Percentiles rank a stretch among this genome's conserved stretches.
phyloP scores from a whole-genome alignment of 176 grass and related monocot species.

The Phyllostachys edulis region DNA sequence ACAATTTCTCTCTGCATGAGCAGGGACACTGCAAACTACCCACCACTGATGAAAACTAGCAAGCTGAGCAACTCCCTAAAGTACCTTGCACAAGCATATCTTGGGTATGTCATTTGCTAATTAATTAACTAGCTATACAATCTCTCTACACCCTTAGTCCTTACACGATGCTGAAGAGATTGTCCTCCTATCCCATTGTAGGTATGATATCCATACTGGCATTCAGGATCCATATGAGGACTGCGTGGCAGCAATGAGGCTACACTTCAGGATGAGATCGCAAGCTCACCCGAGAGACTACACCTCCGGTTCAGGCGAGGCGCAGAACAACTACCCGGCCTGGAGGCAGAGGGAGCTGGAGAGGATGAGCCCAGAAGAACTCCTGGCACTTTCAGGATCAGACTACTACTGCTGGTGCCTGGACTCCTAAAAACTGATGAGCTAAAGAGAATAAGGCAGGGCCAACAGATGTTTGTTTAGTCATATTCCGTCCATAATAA shows the following conservation, averaged over 20 bases:
- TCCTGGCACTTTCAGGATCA: conserved; percentile 71
- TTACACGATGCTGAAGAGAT: background rate
- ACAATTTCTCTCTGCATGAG: background rate
- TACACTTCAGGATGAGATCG: conserved; percentile 71
- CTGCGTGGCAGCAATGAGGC: conserved; percentile 67
- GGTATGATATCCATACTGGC: conserved; percentile 80
- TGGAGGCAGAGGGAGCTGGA: conserved; percentile 85
- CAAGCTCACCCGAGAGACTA: conserved; percentile 62
- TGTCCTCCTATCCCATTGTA: conserved; percentile 24
- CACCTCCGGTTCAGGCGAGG: conserved; percentile 59
- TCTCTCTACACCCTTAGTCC: background rate
- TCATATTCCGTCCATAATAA: conserved; percentile 8
- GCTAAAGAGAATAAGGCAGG: conserved; percentile 35
- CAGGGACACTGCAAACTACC: conserved; percentile 81
- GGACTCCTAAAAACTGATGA: conserved; percentile 43
- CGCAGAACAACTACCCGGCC: conserved; percentile 60
- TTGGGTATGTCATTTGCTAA: conserved; percentile 61
- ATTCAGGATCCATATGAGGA: conserved; percentile 77
- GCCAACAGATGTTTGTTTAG: conserved; percentile 9
- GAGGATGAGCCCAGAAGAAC: conserved; percentile 82
- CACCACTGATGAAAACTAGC: conserved; percentile 94
- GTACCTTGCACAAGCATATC: conserved; percentile 83
- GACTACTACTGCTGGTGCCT: conserved; percentile 96
- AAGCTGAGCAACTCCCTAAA: conserved; percentile 87
- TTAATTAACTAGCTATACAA: background rate